These are phyloP conservation scores for Suillus alpinus DNA, from an alignment of 768 basidiomycete genomes.

Conservation along the genomic window DNA sequence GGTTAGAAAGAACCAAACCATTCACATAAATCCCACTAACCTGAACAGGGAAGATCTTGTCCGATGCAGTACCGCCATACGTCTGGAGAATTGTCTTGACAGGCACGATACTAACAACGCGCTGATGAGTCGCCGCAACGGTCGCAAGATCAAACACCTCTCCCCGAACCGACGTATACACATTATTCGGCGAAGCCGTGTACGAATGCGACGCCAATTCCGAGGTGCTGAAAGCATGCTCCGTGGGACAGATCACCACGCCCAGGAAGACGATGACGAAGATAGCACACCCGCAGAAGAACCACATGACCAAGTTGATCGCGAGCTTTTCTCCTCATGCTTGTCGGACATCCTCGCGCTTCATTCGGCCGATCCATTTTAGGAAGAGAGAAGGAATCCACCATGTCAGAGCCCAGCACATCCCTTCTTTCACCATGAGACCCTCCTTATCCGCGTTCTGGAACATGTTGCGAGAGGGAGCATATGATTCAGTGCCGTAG, in stretches of 20 bases:
- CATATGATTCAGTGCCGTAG: slow-evolving; percentile 90
- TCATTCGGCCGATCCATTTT: slow-evolving; percentile 82
- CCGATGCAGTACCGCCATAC: slow-evolving; percentile 77
- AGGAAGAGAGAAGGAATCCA: slow-evolving; percentile 81
- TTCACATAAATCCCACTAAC: slow-evolving; percentile 36
- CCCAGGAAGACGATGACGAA: slow-evolving; percentile 93
- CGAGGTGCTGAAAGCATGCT: slow-evolving; percentile 80
- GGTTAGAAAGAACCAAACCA: not conserved
- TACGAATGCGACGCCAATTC: slow-evolving; percentile 78
- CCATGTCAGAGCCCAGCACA: slow-evolving; percentile 89
- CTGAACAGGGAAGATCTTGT: slow-evolving; percentile 91
- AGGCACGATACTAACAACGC: slow-evolving; percentile 70
- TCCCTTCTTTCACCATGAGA: slow-evolving; percentile 71
- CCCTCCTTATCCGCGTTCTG: slow-evolving; percentile 74
- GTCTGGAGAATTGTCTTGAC: slow-evolving; percentile 64
- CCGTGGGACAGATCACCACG: slow-evolving; percentile 87
- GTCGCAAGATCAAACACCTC: slow-evolving; percentile 89
- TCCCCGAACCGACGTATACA: slow-evolving; percentile 81
- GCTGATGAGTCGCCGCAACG: slow-evolving; percentile 64
- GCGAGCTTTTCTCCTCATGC: slow-evolving; percentile 98
- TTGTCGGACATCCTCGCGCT: slow-evolving; percentile 88
- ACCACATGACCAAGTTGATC: slow-evolving; percentile 94
- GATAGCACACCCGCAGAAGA: slow-evolving; percentile 80
- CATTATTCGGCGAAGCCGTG: slow-evolving; percentile 63
- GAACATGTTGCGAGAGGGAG: slow-evolving; percentile 96